A percentile compares a stretch with the other conserved stretches of the same genome.
Conservation (phyloP, 1,139 yeast species). For the Geotrichum europaeum region DNA sequence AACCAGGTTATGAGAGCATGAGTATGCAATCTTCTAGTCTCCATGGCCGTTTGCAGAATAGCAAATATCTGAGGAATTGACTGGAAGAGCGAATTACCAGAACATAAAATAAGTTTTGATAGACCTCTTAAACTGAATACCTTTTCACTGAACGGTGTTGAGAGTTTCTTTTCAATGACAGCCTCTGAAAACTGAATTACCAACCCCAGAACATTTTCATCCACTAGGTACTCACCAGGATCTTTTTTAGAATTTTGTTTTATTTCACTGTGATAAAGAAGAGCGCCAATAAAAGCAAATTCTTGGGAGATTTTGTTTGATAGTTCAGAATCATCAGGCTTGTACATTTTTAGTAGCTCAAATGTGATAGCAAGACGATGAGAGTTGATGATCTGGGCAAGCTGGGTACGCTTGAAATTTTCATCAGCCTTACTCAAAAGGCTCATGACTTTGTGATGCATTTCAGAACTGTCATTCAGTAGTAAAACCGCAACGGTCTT, state of each 20-base stretch:
- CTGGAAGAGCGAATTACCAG: slow-evolving; percentile 57
- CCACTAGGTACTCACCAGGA: slow-evolving; percentile 44
- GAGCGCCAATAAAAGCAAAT: slow-evolving; percentile 7
- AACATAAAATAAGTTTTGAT: slow-evolving; percentile 56
- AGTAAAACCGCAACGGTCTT: slow-evolving; percentile 44
- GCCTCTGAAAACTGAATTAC: slow-evolving; percentile 75
- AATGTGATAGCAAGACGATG: slow-evolving; percentile 15
- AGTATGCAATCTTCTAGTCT: slow-evolving; percentile 52
- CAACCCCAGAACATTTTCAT: slow-evolving; percentile 53
- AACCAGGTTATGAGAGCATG: slow-evolving; percentile 66
- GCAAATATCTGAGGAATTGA: slow-evolving; percentile 87
- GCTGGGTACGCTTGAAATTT: slow-evolving; percentile 32
- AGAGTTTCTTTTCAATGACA: slow-evolving; percentile 66
- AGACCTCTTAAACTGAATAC: slow-evolving; percentile 69
- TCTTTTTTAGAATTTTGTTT: not conserved
- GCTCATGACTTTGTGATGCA: slow-evolving; percentile 43
- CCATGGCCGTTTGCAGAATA: slow-evolving; percentile 76
- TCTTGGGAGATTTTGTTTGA: slow-evolving; percentile 6
- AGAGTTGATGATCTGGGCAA: slow-evolving; percentile 28
- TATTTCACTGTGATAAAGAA: slow-evolving; percentile 1
- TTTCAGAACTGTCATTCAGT: slow-evolving; percentile 41
- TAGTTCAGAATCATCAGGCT: slow-evolving; percentile 10
- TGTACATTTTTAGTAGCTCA: slow-evolving; percentile 16
- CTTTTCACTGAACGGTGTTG: slow-evolving; percentile 67
- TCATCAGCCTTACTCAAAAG: slow-evolving; percentile 53